These are phyloP conservation scores for Cutaneotrichosporon sp. DNA, from an alignment of 1,284 basidiomycete genomes.

Conservation along the genomic window DNA sequence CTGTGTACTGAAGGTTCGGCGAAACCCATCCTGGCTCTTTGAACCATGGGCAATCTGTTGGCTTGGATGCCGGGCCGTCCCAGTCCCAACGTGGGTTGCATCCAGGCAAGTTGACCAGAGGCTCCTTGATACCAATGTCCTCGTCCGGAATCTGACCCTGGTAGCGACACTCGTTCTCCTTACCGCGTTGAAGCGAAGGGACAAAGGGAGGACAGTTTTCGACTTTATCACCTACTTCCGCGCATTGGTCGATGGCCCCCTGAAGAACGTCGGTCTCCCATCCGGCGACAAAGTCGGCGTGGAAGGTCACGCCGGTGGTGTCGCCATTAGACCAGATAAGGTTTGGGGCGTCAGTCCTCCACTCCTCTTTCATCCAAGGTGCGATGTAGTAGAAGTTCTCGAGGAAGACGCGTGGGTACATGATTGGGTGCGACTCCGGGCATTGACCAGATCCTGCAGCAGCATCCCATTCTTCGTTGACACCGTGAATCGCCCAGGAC, in stretches of 20 bases:
- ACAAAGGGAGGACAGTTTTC: not conserved
- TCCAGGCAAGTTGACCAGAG: conserved; percentile 27
- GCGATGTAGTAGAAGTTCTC: conserved; percentile 7
- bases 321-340: conserved; percentile 16
- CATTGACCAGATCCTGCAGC: conserved; percentile 13
- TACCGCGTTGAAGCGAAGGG: not conserved
- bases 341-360: conserved; percentile 5
- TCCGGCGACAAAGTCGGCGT: conserved; percentile 16
- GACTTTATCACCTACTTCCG: not conserved
- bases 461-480: conserved; percentile 11
- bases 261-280: conserved; percentile 8
- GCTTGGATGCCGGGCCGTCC: conserved; percentile 4
- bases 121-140: conserved; percentile 9
- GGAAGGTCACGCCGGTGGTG: conserved; percentile 8
- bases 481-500: conserved; percentile 43
- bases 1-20: not conserved
- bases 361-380: not conserved
- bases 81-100: conserved; percentile 29
- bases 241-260: not conserved
- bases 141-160: conserved; percentile 13
- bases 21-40: not conserved
- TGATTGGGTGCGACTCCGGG: conserved; percentile 15
- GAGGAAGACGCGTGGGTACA: conserved; percentile 12
- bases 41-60: not conserved
- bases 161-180: not conserved